Base-by-base conservation (phyloP, 257 asterid genomes). In the Jaltomata sinuosa region DNA sequence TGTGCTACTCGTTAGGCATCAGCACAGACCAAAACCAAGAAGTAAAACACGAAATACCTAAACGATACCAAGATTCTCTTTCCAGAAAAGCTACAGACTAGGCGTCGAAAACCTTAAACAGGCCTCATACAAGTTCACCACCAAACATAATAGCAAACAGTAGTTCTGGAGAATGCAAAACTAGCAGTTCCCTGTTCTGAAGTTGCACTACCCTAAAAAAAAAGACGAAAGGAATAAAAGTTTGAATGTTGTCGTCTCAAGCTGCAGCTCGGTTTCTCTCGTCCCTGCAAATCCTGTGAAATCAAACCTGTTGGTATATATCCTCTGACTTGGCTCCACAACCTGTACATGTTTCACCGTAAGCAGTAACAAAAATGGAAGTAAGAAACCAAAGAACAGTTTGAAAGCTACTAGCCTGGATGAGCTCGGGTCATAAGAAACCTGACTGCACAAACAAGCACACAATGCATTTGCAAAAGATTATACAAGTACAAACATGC, bases 291-390 rank as follows among this genome's bases (percentile, higher is more conserved):
- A 81, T 84, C 72, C 89, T 83, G 83, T 83, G 76, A 83, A 82
- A 86, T 87, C 87, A 85, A 84, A 84, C 83, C 88, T 59, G 85
- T 76, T 50, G 85, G 34, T 61, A 59, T 79, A 86, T 78, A 81
- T 81, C 85, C 86, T 67, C 74, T 25, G 79, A 74, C 80, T 80
- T 80, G 79, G 81, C 85, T 71, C 40, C 86, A 78, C 49, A 54
- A 95, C 99, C 99, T 94, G 98, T 95, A 92, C 89, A 94, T 88
- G 89, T 87, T 89, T 86, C 94, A 94, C 78, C 72, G 89, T 79
- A 91, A 95, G 84, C 88, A 65, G 84, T 85, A 74, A 83, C 9
- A 42, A 16, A 61, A 54, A 19, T 25, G 18, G 18, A 62, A 54
- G 22, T 10, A 21, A 5, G 22, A 42, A 81, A 54, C 19, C n/a